These are phyloP conservation scores for Epichloe elymi DNA, from an alignment of 2,329 filamentous ascomycete species.

Conservation along the genomic window DNA sequence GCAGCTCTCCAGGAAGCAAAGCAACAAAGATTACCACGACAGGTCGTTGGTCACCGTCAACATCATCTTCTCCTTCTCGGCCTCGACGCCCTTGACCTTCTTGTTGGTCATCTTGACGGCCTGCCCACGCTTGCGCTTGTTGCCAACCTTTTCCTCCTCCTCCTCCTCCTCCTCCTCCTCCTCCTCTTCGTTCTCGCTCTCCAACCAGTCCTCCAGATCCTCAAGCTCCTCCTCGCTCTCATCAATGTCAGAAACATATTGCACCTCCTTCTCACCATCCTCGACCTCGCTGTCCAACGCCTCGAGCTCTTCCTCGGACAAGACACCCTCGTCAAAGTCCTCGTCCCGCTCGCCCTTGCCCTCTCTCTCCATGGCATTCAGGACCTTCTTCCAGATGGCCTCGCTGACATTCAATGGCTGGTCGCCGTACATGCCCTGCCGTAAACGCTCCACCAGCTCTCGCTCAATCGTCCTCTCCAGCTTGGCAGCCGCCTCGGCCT, in stretches of 20 bases:
- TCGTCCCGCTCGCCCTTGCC: constrained; percentile 73
- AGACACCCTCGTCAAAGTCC: constrained; percentile 78
- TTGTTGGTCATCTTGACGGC: constrained; percentile 34
- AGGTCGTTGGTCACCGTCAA: constrained; percentile 29
- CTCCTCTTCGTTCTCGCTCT: constrained; percentile 49
- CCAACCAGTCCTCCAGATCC: constrained; percentile 88
- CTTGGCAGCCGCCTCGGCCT: constrained; percentile 75
- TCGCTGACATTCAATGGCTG: constrained; percentile 91
- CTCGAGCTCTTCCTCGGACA: constrained; percentile 62
- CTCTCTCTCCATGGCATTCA: constrained; percentile 76
- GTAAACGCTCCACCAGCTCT: constrained; percentile 79
- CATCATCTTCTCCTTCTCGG: constrained; percentile 50
- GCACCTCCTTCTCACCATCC: constrained; percentile 66
- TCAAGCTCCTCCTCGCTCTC: constrained; percentile 68
- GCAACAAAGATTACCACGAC: constrained; percentile 21
- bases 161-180: constrained; percentile 45
- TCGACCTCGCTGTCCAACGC: constrained; percentile 55
- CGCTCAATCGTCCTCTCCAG: constrained; percentile 92
- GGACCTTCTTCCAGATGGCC: constrained; percentile 91
- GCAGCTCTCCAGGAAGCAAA: too few relatives aligned
- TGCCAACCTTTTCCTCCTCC: constrained; percentile 40
- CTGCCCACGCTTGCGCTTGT: constrained; percentile 39
- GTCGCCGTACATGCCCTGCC: constrained; percentile 89
- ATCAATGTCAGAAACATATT: constrained; percentile 87
- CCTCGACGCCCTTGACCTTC: constrained; percentile 44